These are phyloP conservation scores for Wickerhamiella azymoides DNA, from an alignment of 805 yeast species.

Conservation along the genomic window DNA sequence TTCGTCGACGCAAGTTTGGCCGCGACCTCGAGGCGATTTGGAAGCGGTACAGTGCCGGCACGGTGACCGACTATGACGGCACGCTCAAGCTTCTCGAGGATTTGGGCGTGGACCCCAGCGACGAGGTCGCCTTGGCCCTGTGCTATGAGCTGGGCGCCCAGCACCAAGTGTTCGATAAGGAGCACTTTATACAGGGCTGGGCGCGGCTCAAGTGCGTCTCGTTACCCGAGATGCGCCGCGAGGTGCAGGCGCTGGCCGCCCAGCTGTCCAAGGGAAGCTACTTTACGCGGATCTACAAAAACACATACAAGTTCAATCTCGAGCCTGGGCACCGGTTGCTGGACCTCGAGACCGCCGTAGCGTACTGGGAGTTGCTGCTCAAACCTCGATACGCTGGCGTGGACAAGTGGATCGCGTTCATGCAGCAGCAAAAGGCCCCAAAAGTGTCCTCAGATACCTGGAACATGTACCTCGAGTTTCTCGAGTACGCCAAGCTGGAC, in stretches of 20 bases:
- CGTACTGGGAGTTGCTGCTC: constrained; percentile 66
- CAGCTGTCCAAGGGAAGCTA: constrained; percentile 26
- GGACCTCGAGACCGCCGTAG: constrained; percentile 46
- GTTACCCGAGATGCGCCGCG: constrained; percentile 35
- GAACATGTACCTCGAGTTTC: constrained; percentile 66
- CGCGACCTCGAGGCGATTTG: not conserved
- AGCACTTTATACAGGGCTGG: constrained; percentile 49
- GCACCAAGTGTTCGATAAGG: constrained; percentile 36
- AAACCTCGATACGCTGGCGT: constrained; percentile 24
- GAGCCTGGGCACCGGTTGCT: constrained; percentile 48
- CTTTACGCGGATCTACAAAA: constrained; percentile 50
- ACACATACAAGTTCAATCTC: constrained; percentile 48
- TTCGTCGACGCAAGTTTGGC: constrained; percentile 8
- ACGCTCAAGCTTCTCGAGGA: constrained; percentile 55
- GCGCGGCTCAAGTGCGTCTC: constrained; percentile 24
- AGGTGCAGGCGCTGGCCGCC: constrained; percentile 25
- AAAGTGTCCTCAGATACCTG: constrained; percentile 62
- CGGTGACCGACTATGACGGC: constrained; percentile 60
- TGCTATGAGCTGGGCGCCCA: constrained; percentile 59
- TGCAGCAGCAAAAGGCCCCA: constrained; percentile 23
- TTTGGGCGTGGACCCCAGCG: constrained; percentile 60
- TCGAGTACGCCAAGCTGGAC: constrained; percentile 35
- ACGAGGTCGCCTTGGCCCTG: constrained; percentile 51
- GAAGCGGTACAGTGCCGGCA: not conserved
- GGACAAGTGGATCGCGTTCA: constrained; percentile 42